Percentiles rank a stretch among this genome's conserved stretches.
Conservation (phyloP, 768 basidiomycete species). For the Panus rudis region DNA sequence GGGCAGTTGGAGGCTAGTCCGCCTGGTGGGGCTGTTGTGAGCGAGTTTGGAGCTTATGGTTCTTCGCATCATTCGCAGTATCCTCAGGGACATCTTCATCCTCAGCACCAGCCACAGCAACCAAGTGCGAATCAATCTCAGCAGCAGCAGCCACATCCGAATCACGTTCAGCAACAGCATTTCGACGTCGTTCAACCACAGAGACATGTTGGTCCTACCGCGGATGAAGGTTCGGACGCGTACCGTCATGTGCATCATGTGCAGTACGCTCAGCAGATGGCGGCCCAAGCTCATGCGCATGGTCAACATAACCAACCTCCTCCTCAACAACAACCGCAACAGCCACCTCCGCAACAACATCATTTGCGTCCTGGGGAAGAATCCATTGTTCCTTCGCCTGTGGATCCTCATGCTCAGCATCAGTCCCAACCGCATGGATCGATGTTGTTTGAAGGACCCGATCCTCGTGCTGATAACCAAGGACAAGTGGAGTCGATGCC, state of each 20-base stretch:
- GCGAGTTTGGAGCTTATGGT: not conserved
- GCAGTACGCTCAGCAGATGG: not conserved
- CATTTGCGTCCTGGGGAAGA: no score
- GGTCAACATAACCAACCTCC: not conserved
- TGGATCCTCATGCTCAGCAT: not conserved
- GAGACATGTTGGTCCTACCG: not conserved
- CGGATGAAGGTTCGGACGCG: not conserved
- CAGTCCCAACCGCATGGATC: conserved; percentile 4
- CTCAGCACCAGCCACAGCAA: not conserved
- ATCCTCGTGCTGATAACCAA: no score
- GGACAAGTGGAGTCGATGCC: conserved; percentile 4
- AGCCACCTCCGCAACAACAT: no score
- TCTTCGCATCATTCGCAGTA: not conserved
- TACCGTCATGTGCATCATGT: not conserved
- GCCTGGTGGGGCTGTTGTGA: not conserved
- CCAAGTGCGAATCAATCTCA: not conserved
- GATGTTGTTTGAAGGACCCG: no score
- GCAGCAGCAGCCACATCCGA: not conserved
- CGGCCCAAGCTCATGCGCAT: not conserved
- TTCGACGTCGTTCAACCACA: not conserved
- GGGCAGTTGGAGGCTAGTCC: not conserved
- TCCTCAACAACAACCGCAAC: not conserved
- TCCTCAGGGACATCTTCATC: not conserved
- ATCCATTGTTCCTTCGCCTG: not conserved
- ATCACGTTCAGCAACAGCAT: not conserved